Evolutionary conservation across 73 alveolate genomes (phyloP).

Genomic region (Tetrahymena borealis): DNA sequence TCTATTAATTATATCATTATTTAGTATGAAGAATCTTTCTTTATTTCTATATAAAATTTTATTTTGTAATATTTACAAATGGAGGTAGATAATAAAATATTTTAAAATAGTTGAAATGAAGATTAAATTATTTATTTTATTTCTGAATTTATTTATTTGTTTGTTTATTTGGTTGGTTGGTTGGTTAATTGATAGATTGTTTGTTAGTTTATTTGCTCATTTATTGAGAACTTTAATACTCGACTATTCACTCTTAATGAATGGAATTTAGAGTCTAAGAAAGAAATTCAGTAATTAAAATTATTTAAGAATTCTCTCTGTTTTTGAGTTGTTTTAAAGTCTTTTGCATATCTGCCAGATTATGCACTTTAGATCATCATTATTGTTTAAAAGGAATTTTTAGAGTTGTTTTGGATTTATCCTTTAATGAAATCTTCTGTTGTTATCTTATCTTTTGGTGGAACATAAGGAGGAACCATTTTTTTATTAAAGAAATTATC

Average conservation of each 20-base stretch:
- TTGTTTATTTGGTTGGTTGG: background rate
- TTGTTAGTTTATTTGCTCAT: background rate
- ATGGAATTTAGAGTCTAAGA: background rate
- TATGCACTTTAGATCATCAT: background rate
- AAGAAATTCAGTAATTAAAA: background rate
- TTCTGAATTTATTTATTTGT: background rate
- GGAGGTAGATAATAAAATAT: no score
- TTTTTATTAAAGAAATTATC: slow-evolving; percentile 21
- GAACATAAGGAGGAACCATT: slow-evolving; percentile 6
- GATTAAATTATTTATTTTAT: background rate
- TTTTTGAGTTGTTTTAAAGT: background rate
- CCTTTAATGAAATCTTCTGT: background rate
- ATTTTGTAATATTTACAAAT: no score
- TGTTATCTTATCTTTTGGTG: background rate
- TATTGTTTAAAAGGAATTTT: background rate
- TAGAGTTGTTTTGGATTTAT: background rate
- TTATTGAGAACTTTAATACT: background rate
- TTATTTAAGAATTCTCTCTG: background rate
- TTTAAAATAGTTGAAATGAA: no score
- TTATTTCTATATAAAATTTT: no score
- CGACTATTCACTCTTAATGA: no score
- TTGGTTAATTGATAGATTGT: background rate
- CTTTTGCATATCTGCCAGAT: background rate
- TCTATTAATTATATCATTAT: no score
- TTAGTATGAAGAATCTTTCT: no score